phyloP scores from a whole-genome alignment of 441 rosid genomes.

The Syzygium syzygioides region DNA sequence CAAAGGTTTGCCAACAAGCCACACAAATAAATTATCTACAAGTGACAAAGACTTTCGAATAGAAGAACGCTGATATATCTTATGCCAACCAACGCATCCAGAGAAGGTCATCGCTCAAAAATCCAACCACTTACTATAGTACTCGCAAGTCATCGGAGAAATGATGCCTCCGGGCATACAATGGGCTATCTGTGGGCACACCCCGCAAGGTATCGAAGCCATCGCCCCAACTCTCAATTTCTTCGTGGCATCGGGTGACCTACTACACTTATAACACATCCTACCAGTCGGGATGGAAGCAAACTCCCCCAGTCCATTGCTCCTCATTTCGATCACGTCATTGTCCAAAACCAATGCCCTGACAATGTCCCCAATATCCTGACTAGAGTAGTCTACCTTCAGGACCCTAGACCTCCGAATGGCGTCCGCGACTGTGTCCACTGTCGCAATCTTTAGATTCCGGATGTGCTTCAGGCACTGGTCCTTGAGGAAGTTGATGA shows the following conservation, averaged over 20 bases:
- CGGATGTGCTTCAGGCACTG: conserved; percentile 26
- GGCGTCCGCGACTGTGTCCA: conserved; percentile 30
- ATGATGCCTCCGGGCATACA: conserved; percentile 70
- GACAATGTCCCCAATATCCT: conserved; percentile 53
- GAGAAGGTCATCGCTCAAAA: conserved; percentile 19
- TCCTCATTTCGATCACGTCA: conserved; percentile 46
- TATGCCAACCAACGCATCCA: background rate
- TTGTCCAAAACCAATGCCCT: conserved; percentile 63
- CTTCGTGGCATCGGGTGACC: conserved; percentile 14
- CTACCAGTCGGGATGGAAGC: conserved; percentile 30
- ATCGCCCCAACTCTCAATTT: conserved; percentile 41
- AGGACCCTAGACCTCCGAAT: conserved; percentile 22
- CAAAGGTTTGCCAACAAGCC: background rate
- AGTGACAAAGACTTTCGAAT: background rate
- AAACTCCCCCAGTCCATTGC: conserved; percentile 56
- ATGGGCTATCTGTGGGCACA: conserved; percentile 49
- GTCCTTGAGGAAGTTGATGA: conserved; percentile 32
- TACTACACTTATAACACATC: conserved; percentile 37
- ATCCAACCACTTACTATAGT: conserved; percentile 65
- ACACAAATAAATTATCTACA: background rate
- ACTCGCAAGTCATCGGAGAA: conserved; percentile 55
- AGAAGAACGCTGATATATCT: background rate
- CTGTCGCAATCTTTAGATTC: conserved; percentile 31
- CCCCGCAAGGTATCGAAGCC: conserved; percentile 82
- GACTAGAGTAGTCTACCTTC: conserved; percentile 20